Base-by-base conservation (phyloP, 192 early-diverging fungal genomes). In the Umbelopsis sp. region DNA sequence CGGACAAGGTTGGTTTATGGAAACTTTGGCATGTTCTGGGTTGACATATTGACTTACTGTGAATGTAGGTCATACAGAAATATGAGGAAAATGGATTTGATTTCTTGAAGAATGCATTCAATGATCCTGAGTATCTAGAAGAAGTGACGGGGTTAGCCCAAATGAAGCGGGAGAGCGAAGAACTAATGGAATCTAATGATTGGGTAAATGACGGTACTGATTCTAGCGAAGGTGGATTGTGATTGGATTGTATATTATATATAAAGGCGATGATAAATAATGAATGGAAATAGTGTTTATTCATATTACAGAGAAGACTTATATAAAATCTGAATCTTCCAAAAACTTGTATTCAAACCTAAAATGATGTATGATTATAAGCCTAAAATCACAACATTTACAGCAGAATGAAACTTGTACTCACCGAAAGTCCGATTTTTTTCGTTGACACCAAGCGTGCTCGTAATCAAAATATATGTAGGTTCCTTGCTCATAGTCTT, bases 391-490 rank as follows among this genome's bases (percentile, higher is more conserved):
- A 30, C 13, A 18, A 18, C 30, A 25, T 6, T 35, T 0, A 27
- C 27, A 37, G 27, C 33, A 2, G 3, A 30, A 61, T n/a, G 12
- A 6, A 4, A 23, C 44, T 30, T n/a, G 23, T 15, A 66, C 49
- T 70, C 37, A 91, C 88, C 86, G 78, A 81, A 98, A 98, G 72
- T 97, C 94, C n/a, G 87, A 81, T 82, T 96, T 96, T 81, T 94
- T 96, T 67, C 92, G 85, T 76, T 97, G 94, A 74, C 93, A 92
- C 96, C 96, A 98, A 20, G 89, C 89, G 11, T 89, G 91, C 76
- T 98, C 95, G 71, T 93, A 97, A 81, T 98, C 96, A 85, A 98
- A 98, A 80, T 97, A 98, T 41, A 97, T 88, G 74, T 98, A 98
- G 15, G 96, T 95, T 20, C 96, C 96, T 76, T 92, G 91, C 82